Base-by-base conservation (phyloP, 2,329 filamentous ascomycete species). In the Neopestalotiopsis clavispora region DNA sequence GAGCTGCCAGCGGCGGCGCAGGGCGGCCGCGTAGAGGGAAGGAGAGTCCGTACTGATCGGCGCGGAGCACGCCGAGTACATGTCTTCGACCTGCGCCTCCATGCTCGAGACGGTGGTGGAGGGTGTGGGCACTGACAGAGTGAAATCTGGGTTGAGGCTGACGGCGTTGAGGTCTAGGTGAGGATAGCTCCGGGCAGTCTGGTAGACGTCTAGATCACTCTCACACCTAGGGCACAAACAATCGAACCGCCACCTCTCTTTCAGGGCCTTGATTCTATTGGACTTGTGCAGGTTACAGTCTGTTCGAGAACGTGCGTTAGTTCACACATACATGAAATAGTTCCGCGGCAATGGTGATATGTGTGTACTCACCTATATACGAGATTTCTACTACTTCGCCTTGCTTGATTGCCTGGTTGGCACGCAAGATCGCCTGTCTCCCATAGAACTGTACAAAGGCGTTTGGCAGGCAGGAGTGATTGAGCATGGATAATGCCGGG, bases 391-490 rank as follows among this genome's bases (percentile, higher is more conserved):
- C 84, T 78, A 90, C 87, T 32, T 90, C 84, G 7, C 83, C 87
- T 40, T 80, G 75, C 14, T 80, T 73, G 57, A 91, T 89, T 3
- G 80, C 76, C 28, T 73, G 76, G 67, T 86, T 81, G 1, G 89
- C 86, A 49, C 84, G 81, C 14, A 91, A 77, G 2, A 85, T 77
- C 3, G 87, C 85, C 4, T 78, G 81, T 5, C 88, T 82, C 4
- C 85, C 85, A 52, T 84, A 72, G 66, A 90, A 90, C 58, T 85
- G 83, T 17, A 91, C 85, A 62, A 84, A 80, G 1, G 89, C 87
- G 71, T 90, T 91, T 3, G 89, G 89, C 2, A 85, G 75, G 71
- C 89, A 91, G 0, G 88, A 89, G 75, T 91, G 89, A 71, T 91
- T 91, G 28, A 84, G 83, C 84, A 90, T 89, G 69, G 88, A 86